Evolutionary conservation across 192 early-diverging fungal species (phyloP).

Genomic region (Coemansia umbellata): DNA sequence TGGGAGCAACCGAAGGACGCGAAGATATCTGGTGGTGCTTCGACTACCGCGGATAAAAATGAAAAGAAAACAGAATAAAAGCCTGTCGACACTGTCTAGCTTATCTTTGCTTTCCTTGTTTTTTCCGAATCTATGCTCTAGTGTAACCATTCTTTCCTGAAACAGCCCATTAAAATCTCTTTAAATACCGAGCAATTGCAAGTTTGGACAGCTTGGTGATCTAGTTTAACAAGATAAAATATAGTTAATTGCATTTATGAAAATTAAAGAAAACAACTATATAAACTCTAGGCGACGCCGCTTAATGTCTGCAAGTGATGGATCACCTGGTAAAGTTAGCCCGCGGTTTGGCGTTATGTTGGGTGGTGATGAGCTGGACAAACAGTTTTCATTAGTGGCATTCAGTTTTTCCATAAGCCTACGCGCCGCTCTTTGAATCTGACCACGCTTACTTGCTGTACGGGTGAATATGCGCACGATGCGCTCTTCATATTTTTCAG

Average conservation of each 20-base stretch:
- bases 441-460: slow-evolving; percentile 29
- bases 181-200: slow-evolving; percentile 29
- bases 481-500: slow-evolving; percentile 45
- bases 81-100: not conserved
- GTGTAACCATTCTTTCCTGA: no score
- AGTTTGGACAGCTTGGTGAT: not conserved
- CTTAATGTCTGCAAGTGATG: slow-evolving; percentile 6
- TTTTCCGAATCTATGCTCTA: no score
- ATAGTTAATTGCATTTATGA: no score
- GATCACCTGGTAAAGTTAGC: slow-evolving; percentile 29
- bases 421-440: slow-evolving; percentile 43
- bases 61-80: not conserved
- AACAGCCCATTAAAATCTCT: no score
- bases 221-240: no score
- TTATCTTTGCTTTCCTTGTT: not conserved
- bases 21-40: slow-evolving; percentile 6
- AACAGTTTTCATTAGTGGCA: not conserved
- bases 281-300: slow-evolving; percentile 31
- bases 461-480: slow-evolving; percentile 47
- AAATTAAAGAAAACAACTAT: no score
- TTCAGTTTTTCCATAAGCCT: slow-evolving; percentile 30
- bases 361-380: slow-evolving; percentile 11
- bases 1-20: slow-evolving; percentile 67
- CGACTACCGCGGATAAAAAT: not conserved
- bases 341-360: slow-evolving; percentile 42